A percentile compares a stretch with the other conserved stretches of the same genome.
These are phyloP conservation scores for Carex parvula DNA, from an alignment of 176 grass and related monocot genomes.

Conservation along the genomic window DNA sequence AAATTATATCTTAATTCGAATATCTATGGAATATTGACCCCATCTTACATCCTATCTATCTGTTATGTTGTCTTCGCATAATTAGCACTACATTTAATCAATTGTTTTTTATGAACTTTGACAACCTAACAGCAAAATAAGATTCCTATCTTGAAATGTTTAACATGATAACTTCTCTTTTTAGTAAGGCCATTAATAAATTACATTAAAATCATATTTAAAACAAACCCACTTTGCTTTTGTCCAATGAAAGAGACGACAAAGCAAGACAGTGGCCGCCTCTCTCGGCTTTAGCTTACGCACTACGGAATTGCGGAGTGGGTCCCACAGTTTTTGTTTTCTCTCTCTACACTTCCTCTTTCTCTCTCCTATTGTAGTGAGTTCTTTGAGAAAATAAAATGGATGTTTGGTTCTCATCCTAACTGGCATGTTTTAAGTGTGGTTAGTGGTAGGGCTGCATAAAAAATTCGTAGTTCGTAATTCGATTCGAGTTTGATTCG, in stretches of 20 bases:
- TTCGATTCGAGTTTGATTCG: too few relatives aligned
- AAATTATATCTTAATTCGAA: not conserved
- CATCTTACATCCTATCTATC: not conserved
- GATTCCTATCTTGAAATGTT: conserved; percentile 22
- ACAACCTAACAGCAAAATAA: conserved; percentile 24
- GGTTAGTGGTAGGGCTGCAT: too few relatives aligned
- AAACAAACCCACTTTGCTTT: conserved; percentile 19
- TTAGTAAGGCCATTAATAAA: not conserved
- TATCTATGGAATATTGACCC: not conserved
- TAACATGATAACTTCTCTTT: not conserved
- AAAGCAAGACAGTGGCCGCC: conserved; percentile 13
- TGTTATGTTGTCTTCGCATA: conserved; percentile 17
- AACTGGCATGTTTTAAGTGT: conserved; percentile 10
- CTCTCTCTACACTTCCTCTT: not conserved
- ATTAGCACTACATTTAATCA: conserved; percentile 8
- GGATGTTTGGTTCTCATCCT: conserved; percentile 1
- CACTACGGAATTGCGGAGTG: conserved; percentile 17
- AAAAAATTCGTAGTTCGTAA: too few relatives aligned
- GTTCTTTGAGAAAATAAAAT: not conserved
- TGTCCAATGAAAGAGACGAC: conserved; percentile 24
- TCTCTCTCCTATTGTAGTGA: not conserved
- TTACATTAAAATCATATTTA: not conserved
- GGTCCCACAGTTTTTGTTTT: not conserved
- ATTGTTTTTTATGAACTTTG: not conserved
- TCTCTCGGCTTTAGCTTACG: conserved; percentile 25